phyloP scores from a whole-genome alignment of 495 filamentous ascomycete species.

The Evansstolkia leycettana region DNA sequence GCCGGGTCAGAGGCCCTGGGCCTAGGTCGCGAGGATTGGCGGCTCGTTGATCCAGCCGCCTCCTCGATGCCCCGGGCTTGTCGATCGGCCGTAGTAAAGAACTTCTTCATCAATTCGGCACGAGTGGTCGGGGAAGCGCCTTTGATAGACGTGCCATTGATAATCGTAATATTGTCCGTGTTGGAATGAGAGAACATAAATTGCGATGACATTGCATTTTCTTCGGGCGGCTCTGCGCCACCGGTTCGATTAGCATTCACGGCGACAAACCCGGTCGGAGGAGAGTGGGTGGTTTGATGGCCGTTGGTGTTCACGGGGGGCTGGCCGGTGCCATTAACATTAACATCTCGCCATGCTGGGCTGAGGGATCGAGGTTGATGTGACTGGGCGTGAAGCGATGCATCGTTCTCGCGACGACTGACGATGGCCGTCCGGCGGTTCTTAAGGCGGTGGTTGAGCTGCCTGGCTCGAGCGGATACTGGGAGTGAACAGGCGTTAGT shows the following conservation, averaged over 20 bases:
- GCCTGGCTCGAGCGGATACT: conserved; percentile 67
- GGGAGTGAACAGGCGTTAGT: conserved; percentile 3
- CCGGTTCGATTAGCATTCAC: conserved; percentile 37
- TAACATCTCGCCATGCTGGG: conserved; percentile 27
- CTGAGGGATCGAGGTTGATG: conserved; percentile 17
- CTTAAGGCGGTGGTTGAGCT: conserved; percentile 71
- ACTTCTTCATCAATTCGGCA: conserved; percentile 43
- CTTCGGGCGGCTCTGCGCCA: conserved; percentile 17
- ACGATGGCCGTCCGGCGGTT: conserved; percentile 62
- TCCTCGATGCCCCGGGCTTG: conserved; percentile 27
- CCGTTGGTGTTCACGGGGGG: conserved; percentile 17
- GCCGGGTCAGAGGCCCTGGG: conserved; percentile 26
- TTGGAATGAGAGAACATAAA: conserved; percentile 33
- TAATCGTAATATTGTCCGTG: conserved; percentile 34
- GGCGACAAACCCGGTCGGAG: conserved; percentile 43
- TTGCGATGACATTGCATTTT: conserved; percentile 22
- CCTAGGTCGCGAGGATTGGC: conserved; percentile 19
- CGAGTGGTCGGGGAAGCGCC: conserved; percentile 41
- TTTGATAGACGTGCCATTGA: conserved; percentile 38
- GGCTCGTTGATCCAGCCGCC: conserved; percentile 11
- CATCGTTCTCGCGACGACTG: conserved; percentile 42
- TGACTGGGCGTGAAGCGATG: conserved; percentile 20
- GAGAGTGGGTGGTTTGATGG: conserved; percentile 21
- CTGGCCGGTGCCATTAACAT: conserved; percentile 18
- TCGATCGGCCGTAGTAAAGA: conserved; percentile 43